Evolutionary conservation across 1,284 basidiomycete genomes (phyloP), one percentile per base, ranked within the genome.

Genomic region (Jaminaea rosea): DNA sequence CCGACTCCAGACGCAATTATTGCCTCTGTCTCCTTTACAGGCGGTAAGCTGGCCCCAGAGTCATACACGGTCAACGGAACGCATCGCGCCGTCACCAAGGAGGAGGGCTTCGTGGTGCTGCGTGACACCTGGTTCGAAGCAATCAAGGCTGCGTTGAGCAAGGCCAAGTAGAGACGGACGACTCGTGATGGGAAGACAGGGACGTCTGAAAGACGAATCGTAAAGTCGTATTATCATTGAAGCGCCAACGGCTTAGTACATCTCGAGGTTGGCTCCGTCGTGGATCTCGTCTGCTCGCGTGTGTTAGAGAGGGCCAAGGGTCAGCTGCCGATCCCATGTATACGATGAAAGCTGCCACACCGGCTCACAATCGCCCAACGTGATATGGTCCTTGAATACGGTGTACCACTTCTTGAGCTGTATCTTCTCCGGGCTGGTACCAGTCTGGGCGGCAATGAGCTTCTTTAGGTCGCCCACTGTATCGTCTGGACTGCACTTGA

Each of bases 381-480:
- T 88, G 68, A 98, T 93, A 73, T 96, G 74, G 46, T 76, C 69
- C 58, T 75, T 76, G 61, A 66, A 69, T 3, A 61, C 58, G 9
- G 50, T 57, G 28, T 64, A 65, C 91, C 91, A 96, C 81, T 97
- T 97, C 83, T 96, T 98, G 49, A 98, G 78, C 68, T 86, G 82
- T 57, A 98, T 96, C 82, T 75, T 76, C 44, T 75, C 62, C 1
- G 76, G 68, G 15, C 88, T 83, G 2, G 92, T 97, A 44, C 93
- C 94, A 0, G 84, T 97, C 76, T 98, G 93, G 2, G 91, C 92
- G 1, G 87, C 91, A 62, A 98, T 96, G 53, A 97, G 84, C 76
- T 87, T 87, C 80, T 98, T 98, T 55, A 97, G 79, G 75, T 96
- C 92, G 27, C 92, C 92, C 24, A 98, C 88, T 0, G 93, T 98